phyloP scores from a whole-genome alignment of 2,329 filamentous ascomycete species.

The Thyridium curvatum region DNA sequence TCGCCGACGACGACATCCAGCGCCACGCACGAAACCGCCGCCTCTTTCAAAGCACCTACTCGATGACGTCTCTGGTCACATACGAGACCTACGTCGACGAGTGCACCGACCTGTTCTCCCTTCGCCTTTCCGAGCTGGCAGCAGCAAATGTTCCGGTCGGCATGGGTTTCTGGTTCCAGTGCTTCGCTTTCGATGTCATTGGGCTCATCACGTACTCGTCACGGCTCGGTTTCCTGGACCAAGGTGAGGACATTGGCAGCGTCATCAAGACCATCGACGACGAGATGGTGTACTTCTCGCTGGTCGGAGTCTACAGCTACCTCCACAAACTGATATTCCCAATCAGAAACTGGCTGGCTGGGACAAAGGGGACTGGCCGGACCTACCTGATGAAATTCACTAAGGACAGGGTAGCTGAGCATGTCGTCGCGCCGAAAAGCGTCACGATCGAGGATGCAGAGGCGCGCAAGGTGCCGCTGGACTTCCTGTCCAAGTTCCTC shows the following conservation, averaged over 20 bases:
- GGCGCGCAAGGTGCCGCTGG: neutral
- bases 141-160: conserved; percentile 22
- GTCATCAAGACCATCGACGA: no score
- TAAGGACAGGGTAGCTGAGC: conserved; percentile 7
- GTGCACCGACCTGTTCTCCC: conserved; percentile 32
- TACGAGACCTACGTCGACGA: conserved; percentile 44
- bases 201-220: conserved; percentile 22
- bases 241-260: no score
- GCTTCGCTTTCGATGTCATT: conserved; percentile 39
- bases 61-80: conserved; percentile 36
- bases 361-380: conserved; percentile 14
- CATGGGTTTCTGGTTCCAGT: conserved; percentile 35
- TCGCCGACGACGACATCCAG: conserved; percentile 1
- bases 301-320: conserved; percentile 15
- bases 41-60: conserved; percentile 1
- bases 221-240: no score
- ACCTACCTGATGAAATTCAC: conserved; percentile 19
- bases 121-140: conserved; percentile 29
- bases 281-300: no score
- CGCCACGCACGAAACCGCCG: neutral
- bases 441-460: neutral
- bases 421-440: conserved; percentile 1
- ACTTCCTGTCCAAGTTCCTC: conserved; percentile 4
- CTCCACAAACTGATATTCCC: conserved; percentile 9
- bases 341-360: conserved; percentile 6